phyloP scores from a whole-genome alignment of 2,329 filamentous ascomycete genomes.

The Chrysosphaeria jannelii region DNA sequence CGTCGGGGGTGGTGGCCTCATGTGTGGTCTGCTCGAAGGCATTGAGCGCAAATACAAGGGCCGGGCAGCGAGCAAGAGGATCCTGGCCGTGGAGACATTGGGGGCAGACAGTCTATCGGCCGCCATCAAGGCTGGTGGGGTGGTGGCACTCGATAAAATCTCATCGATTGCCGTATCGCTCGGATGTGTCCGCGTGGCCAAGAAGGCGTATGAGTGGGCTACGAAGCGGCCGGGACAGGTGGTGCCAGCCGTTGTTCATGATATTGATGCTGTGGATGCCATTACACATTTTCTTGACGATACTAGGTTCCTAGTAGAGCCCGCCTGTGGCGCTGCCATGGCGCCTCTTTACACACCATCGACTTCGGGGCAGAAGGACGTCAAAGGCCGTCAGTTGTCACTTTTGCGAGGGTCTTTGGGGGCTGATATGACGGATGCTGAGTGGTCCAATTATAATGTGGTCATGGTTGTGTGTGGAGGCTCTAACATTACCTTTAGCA shows the following conservation, averaged over 20 bases:
- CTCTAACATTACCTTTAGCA: slow-evolving; percentile 29
- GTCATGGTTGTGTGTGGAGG: slow-evolving; percentile 71
- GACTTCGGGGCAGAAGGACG: not conserved
- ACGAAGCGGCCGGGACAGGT: slow-evolving; percentile 13
- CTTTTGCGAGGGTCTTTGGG: slow-evolving; percentile 28
- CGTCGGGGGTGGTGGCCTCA: slow-evolving; percentile 40
- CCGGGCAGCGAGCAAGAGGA: slow-evolving; percentile 8
- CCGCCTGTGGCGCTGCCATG: slow-evolving; percentile 57
- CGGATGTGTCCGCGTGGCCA: slow-evolving; percentile 34
- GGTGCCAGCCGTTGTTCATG: slow-evolving; percentile 30
- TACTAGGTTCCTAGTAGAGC: slow-evolving; percentile 52
- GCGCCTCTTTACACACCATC: slow-evolving; percentile 28
- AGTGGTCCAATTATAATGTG: slow-evolving; percentile 37
- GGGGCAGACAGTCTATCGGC: slow-evolving; percentile 36
- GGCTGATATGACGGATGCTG: slow-evolving; percentile 16
- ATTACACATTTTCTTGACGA: slow-evolving; percentile 56
- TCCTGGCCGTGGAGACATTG: slow-evolving; percentile 42
- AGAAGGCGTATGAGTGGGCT: slow-evolving; percentile 25
- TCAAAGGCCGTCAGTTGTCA: not conserved
- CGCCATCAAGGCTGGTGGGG: slow-evolving; percentile 19
- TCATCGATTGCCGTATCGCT: slow-evolving; percentile 42
- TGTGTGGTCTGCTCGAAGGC: slow-evolving; percentile 36
- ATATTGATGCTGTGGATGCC: slow-evolving; percentile 53
- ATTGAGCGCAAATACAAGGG: slow-evolving; percentile 14
- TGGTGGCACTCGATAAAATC: slow-evolving; percentile 34